Evolutionary conservation across 257 asterid species (phyloP), one percentile per base, ranked within the genome.

Genomic region (Solanum clarkiae): DNA sequence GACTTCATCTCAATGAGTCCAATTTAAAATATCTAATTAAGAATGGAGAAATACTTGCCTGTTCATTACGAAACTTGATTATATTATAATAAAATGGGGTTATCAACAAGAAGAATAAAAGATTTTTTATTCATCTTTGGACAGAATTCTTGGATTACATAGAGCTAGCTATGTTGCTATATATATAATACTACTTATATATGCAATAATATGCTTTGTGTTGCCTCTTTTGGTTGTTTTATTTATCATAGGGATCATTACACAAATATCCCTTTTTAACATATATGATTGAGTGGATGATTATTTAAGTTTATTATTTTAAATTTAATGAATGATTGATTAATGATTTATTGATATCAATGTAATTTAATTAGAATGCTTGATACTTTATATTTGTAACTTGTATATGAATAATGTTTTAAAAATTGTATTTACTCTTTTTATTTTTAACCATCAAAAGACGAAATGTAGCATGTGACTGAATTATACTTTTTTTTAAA

Each of bases 1-100:
- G 7, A 22, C 1, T 22, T 3, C 1, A 0, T 60, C 13, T 26
- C 8, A 0, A 8, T 3, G 1, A 26, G 26, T 4, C 22, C 5
- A 5, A 60, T 9, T 1, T 10, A 1, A 60, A 4, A 4, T 62
- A 26, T 62, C 8, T 22, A 22, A 10, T 59, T 62, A 10, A 5
- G 4, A 11, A 62, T 10, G 1, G 0, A 62, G 7, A 0, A 22
- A 6, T 62, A 62, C 16, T 62, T 62, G 2, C 7, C 0, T 0
- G 6, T 60, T 1, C 1, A 1, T 8, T 18, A 7, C 11, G 1
- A 18, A 4, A 4, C n/a, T 59, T 59, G 26, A n/a, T 53, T 59
- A 10, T 59, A 10, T n/a, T n/a, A 62, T 62, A 62, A 62, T 22
- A 22, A 22, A 22, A 10, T 62, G 69, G 4, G 40, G 8, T 22